Evolutionary conservation across 257 asterid species (phyloP).

Genomic region (Lithospermum erythrorhizon): DNA sequence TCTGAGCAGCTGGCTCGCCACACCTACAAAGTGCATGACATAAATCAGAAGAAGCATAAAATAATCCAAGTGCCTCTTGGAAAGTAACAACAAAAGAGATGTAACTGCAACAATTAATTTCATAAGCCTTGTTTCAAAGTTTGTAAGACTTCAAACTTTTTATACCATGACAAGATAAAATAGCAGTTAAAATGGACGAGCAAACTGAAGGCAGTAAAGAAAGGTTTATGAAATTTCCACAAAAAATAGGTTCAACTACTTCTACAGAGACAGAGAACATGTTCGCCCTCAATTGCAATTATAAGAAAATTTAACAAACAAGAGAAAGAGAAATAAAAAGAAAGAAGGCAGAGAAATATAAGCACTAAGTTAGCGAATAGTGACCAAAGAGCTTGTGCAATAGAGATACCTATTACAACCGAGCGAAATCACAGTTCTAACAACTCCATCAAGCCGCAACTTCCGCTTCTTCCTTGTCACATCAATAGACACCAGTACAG

Average conservation of each 20-base stretch:
- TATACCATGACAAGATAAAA: too few species aligned
- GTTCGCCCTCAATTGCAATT: background rate
- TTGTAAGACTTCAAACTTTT: too few species aligned
- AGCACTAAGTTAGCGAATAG: too few species aligned
- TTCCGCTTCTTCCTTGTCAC: constrained; percentile 58
- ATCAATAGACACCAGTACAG: constrained; percentile 68
- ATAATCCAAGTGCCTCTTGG: background rate
- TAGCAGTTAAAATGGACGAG: too few species aligned
- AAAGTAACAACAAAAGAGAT: background rate
- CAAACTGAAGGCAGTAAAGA: too few species aligned
- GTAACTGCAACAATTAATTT: too few species aligned
- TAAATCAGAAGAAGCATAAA: background rate
- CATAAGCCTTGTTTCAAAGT: too few species aligned
- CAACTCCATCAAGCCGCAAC: constrained; percentile 71
- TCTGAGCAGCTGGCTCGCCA: constrained; percentile 72
- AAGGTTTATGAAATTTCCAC: too few species aligned
- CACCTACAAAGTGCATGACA: constrained; percentile 40
- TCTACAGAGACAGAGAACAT: background rate
- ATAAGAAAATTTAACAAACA: background rate
- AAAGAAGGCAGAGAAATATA: background rate
- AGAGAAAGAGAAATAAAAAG: background rate
- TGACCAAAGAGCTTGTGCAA: too few species aligned
- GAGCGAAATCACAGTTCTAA: constrained; percentile 59
- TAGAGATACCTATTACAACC: constrained; percentile 57
- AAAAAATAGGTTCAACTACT: background rate